Base-by-base conservation (phyloP, 2,329 filamentous ascomycete genomes). In the Aspergillus sp. region DNA sequence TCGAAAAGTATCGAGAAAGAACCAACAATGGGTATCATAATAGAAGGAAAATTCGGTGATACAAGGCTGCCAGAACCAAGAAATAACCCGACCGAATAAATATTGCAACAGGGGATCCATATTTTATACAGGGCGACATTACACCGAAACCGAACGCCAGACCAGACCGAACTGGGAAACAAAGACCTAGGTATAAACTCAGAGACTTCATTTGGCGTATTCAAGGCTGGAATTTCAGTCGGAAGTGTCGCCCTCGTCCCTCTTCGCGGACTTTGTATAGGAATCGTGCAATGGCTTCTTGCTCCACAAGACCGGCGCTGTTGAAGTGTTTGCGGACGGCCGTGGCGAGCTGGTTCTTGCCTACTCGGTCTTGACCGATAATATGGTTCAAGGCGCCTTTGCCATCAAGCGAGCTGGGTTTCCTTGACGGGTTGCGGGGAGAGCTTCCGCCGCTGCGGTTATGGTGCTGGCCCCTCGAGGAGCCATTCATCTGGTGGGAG, bases 191-290 rank as follows among this genome's bases (percentile, higher is more conserved):
- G 22, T 17, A 41, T 41, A 30, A 24, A n/a, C 9, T 30, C 45
- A 48, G 24, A 34, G 5, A 26, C 4, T 12, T n/a, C 17, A 51
- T 12, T 12, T 24, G 3, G 30, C 18, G 12, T n/a, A 17, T 12
- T 62, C 65, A 78, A 32, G 75, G 75, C 62, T 76, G 73, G 62
- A 78, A 78, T 54, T 74, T 64, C 59, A 77, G 53, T 26, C 76
- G 69, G 48, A 78, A 78, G 49, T 76, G 72, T 36, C 72, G 66
- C 30, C 74, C 75, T 47, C 71, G 69, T 24, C 75, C 68, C 54
- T 77, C 75, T 60, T 80, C 76, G n/a, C 75, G 74, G n/a, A 79
- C 77, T 43, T 78, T 78, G 62, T 80, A 80, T 53, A 78, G 59
- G 59, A 80, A 80, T 56, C 74, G 65, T n/a, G 77, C 77, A 58